Percentiles rank a stretch among this genome's conserved stretches.
Evolutionary conservation across 1,284 basidiomycete species (phyloP).

Genomic region (Microbotryum lychnidis-dioicae): DNA sequence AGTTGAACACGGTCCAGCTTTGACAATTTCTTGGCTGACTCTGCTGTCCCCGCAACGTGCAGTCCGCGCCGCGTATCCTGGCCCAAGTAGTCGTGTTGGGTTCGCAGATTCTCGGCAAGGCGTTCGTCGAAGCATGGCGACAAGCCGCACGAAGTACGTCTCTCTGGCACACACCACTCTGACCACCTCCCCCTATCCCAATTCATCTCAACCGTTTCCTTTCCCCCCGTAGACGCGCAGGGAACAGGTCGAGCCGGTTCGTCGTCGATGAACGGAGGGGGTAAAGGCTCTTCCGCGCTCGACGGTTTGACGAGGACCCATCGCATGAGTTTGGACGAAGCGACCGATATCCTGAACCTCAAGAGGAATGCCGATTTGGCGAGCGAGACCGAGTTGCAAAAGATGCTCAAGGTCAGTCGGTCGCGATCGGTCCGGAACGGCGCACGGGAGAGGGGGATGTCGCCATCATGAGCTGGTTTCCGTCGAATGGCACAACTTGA

Average conservation of each 20-base stretch:
- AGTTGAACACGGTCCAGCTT: no score
- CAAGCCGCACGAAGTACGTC: slow-evolving; percentile 87
- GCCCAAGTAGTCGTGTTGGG: slow-evolving; percentile 76
- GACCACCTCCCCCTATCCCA: background rate
- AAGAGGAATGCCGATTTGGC: slow-evolving; percentile 49
- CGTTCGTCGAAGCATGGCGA: slow-evolving; percentile 77
- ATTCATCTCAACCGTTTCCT: no score
- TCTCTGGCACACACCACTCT: background rate
- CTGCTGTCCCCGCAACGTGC: background rate
- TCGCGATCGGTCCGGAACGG: no score
- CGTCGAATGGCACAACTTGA: no score
- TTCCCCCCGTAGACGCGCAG: background rate
- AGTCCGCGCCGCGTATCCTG: slow-evolving; percentile 49
- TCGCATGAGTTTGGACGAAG: slow-evolving; percentile 93
- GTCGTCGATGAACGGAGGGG: slow-evolving; percentile 49
- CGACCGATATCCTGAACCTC: slow-evolving; percentile 82
- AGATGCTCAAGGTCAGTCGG: slow-evolving; percentile 58
- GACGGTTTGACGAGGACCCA: slow-evolving; percentile 73
- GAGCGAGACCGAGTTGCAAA: slow-evolving; percentile 48
- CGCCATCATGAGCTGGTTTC: no score
- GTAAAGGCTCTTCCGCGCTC: slow-evolving; percentile 57
- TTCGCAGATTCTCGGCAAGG: slow-evolving; percentile 78
- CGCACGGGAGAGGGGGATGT: no score
- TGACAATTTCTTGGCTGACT: no score
- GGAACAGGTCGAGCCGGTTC: slow-evolving; percentile 8